phyloP scores from a whole-genome alignment of 2,329 filamentous ascomycete genomes.

The Annulohypoxylon truncatum region DNA sequence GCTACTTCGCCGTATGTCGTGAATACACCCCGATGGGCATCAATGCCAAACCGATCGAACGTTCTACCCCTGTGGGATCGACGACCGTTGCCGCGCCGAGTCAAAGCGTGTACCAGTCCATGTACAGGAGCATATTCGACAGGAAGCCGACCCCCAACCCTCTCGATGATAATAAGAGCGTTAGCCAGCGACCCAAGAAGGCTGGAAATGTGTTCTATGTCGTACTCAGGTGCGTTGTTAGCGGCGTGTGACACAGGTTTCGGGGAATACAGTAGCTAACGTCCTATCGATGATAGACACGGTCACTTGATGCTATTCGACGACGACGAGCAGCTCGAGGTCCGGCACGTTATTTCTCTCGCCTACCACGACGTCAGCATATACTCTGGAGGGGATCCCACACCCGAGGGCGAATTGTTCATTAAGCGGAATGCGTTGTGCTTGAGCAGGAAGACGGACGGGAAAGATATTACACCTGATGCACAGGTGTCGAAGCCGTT shows the following conservation, averaged over 20 bases:
- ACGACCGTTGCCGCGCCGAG: slow-evolving; percentile 80
- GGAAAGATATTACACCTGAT: slow-evolving; percentile 66
- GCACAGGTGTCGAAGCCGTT: slow-evolving; percentile 79
- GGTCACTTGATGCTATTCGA: slow-evolving; percentile 98
- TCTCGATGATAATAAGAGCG: slow-evolving; percentile 60
- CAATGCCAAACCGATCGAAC: slow-evolving; percentile 91
- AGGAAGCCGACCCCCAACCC: slow-evolving; percentile 68
- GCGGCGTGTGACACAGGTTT: slow-evolving; percentile 14
- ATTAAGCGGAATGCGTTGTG: slow-evolving; percentile 94
- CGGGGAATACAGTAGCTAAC: slow-evolving; percentile 4
- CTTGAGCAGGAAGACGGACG: slow-evolving; percentile 72
- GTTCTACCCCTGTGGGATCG: slow-evolving; percentile 81
- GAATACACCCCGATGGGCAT: slow-evolving; percentile 93
- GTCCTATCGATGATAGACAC: slow-evolving; percentile 67
- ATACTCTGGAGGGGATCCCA: slow-evolving; percentile 80
- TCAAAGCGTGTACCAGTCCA: slow-evolving; percentile 95
- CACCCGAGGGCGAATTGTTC: slow-evolving; percentile 92
- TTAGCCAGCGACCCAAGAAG: slow-evolving; percentile 67
- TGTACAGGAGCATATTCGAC: slow-evolving; percentile 97
- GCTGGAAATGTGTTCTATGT: slow-evolving; percentile 94
- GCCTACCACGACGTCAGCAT: slow-evolving; percentile 88
- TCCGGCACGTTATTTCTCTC: slow-evolving; percentile 93
- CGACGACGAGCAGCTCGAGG: slow-evolving; percentile 93
- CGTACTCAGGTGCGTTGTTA: slow-evolving; percentile 75
- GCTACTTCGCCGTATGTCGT: slow-evolving; percentile 94